These are phyloP conservation scores for Posidonia australis DNA, from an alignment of 106 monocot genomes.

Conservation along the genomic window DNA sequence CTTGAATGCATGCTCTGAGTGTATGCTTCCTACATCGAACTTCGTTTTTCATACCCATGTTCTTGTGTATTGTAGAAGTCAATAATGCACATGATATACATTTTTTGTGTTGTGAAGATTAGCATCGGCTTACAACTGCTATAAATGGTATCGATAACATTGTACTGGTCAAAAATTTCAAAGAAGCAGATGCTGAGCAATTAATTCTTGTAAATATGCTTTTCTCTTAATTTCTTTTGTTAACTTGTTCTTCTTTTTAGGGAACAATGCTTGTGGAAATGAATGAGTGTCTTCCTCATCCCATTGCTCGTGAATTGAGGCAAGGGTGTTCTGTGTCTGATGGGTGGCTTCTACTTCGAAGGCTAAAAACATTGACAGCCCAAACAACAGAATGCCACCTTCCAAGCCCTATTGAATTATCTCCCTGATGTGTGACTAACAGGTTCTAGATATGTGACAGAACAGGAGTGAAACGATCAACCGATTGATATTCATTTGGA, in stretches of 20 bases:
- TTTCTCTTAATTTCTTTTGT: background rate
- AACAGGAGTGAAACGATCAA: too few relatives aligned
- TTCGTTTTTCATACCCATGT: background rate
- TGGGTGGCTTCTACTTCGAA: conserved; percentile 50
- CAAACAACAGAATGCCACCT: background rate
- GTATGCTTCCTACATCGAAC: background rate
- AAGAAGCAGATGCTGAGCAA: background rate
- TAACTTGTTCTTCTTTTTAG: background rate
- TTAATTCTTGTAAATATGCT: background rate
- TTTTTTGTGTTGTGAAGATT: too few relatives aligned
- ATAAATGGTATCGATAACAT: background rate
- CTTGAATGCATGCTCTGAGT: background rate
- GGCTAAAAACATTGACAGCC: conserved; percentile 26
- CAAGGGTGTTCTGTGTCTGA: conserved; percentile 48
- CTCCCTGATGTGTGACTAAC: conserved; percentile 1
- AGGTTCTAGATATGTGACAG: too few relatives aligned
- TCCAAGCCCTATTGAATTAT: background rate
- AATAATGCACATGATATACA: background rate
- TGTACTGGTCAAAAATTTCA: background rate
- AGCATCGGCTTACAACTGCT: too few relatives aligned
- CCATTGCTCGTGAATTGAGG: conserved; percentile 51
- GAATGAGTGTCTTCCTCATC: conserved; percentile 31
- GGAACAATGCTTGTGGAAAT: conserved; percentile 18
- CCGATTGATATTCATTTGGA: too few relatives aligned
- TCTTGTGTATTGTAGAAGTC: background rate